A percentile compares a stretch with the other conserved stretches of the same genome.
phyloP scores from a whole-genome alignment of 805 yeast genomes.

The Lipomyces japonicus region DNA sequence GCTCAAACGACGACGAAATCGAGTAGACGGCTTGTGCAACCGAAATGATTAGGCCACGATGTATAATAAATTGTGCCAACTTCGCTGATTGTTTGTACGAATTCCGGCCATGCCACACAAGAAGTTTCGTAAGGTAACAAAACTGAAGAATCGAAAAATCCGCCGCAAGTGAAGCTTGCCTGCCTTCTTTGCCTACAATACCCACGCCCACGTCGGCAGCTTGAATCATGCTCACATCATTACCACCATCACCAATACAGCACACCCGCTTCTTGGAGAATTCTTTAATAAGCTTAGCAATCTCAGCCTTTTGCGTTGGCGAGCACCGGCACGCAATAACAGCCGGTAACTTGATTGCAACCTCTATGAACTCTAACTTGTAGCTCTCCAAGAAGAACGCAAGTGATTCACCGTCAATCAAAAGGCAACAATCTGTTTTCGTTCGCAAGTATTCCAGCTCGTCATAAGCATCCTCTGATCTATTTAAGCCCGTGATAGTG shows the following conservation, averaged over 20 bases:
- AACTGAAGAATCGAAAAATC: constrained; percentile 93
- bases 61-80: constrained; percentile 91
- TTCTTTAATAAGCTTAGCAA: constrained; percentile 73
- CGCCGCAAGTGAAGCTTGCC: constrained; percentile 95
- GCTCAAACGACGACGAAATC: constrained; percentile 81
- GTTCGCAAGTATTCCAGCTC: constrained; percentile 68
- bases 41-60: constrained; percentile 88
- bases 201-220: constrained; percentile 99
- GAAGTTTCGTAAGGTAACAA: constrained; percentile 76
- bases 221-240: constrained; percentile 98
- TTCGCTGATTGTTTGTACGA: constrained; percentile 95
- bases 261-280: constrained; percentile 87
- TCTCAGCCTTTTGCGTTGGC: constrained; percentile 97
- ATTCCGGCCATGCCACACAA: constrained; percentile 97
- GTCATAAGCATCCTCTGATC: constrained; percentile 64
- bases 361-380: constrained; percentile 68
- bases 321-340: constrained; percentile 99
- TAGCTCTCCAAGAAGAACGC: constrained; percentile 61
- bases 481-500: constrained; percentile 62
- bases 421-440: constrained; percentile 64
- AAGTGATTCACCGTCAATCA: constrained; percentile 92
- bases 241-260: constrained; percentile 99
- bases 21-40: constrained; percentile 95
- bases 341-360: constrained; percentile 76
- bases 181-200: constrained; percentile 97